Percentiles rank a stretch among this genome's conserved stretches.
Evolutionary conservation across 306 rosid genomes (phyloP).

Genomic region (Vachellia pachyceras): DNA sequence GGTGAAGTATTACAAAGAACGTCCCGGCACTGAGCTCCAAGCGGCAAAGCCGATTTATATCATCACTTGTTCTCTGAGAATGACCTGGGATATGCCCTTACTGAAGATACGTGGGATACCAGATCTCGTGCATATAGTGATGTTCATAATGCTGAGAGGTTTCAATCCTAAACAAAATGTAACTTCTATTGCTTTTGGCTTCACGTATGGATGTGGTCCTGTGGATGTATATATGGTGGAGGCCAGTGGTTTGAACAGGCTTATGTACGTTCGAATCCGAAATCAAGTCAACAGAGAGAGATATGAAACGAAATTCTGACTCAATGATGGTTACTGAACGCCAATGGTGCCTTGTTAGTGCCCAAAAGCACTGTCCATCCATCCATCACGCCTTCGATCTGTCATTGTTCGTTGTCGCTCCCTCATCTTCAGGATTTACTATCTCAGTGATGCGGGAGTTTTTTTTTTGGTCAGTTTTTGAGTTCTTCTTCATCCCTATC

Average conservation of each 20-base stretch:
- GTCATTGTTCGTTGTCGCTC: not conserved
- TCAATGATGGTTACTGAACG: not conserved
- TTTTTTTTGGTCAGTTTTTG: not conserved
- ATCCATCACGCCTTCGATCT: not conserved
- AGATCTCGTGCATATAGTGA: not conserved
- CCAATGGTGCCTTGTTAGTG: not conserved
- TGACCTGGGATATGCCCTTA: not conserved
- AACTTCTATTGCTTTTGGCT: not conserved
- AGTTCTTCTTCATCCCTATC: too few species aligned
- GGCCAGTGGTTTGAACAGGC: not conserved
- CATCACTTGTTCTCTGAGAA: too few species aligned
- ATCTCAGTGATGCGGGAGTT: not conserved
- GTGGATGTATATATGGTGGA: not conserved
- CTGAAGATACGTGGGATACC: not conserved
- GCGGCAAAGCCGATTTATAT: too few species aligned
- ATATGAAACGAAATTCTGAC: not conserved
- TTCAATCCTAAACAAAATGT: not conserved
- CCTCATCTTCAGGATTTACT: not conserved
- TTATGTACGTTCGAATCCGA: not conserved
- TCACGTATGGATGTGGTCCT: not conserved
- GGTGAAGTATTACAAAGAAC: too few species aligned
- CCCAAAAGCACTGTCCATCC: not conserved
- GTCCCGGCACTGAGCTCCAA: too few species aligned
- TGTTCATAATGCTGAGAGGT: not conserved
- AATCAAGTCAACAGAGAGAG: not conserved